Evolutionary conservation across 805 yeast species (phyloP).

Genomic region (Candida silvicultrix): DNA sequence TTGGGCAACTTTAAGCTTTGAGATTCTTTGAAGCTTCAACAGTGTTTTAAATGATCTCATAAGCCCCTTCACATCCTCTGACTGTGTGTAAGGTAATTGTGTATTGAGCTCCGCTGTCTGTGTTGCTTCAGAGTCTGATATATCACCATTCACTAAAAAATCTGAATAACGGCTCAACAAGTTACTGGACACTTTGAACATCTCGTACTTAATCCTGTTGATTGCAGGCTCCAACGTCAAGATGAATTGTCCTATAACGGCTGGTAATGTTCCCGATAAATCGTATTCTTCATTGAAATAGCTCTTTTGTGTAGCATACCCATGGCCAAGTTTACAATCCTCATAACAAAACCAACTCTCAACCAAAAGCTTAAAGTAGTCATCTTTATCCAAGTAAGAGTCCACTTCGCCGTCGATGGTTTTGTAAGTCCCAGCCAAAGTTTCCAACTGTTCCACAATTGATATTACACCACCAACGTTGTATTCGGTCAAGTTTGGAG

Average conservation of each 20-base stretch:
- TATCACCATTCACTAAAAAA: slow-evolving; percentile 1
- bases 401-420: neutral
- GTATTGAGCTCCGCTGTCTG: neutral
- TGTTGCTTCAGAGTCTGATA: neutral
- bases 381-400: neutral
- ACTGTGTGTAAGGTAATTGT: too few relatives aligned
- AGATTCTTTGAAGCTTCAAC: neutral
- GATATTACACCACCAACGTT: slow-evolving; percentile 39
- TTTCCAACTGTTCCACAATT: slow-evolving; percentile 10
- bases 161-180: slow-evolving; percentile 12
- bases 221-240: slow-evolving; percentile 2
- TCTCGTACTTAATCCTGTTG: neutral
- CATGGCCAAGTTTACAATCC: neutral
- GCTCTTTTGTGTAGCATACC: slow-evolving; percentile 2
- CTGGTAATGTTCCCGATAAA: slow-evolving; percentile 11
- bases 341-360: slow-evolving; percentile 1
- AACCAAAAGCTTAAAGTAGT: neutral
- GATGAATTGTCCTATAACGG: slow-evolving; percentile 11
- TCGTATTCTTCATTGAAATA: slow-evolving; percentile 6
- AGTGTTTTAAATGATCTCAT: neutral
- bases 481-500: slow-evolving; percentile 37
- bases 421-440: neutral
- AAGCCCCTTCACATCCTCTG: neutral
- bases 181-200: slow-evolving; percentile 2
- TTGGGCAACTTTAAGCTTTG: neutral